Evolutionary conservation across 345 rosid species (phyloP).

Genomic region (Crucihimalaya himalaica): DNA sequence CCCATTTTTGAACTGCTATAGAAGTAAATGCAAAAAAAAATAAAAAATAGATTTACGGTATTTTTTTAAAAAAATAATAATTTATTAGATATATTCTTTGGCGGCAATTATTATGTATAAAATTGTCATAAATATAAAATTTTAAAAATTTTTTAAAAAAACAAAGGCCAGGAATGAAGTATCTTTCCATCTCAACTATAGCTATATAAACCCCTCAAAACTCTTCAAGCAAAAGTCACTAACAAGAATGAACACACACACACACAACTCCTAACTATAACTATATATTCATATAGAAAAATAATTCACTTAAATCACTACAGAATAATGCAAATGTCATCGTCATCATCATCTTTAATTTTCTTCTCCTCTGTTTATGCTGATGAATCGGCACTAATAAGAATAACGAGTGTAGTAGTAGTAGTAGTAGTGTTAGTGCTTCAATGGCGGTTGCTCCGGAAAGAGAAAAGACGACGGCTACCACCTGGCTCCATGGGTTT

Average conservation of each 20-base stretch:
- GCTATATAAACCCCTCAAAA: conserved; percentile 40
- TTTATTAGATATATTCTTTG: conserved; percentile 9
- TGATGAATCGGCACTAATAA: conserved; percentile 23
- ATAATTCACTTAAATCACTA: neutral
- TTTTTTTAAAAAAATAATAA: neutral
- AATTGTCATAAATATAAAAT: neutral
- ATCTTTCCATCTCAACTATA: conserved; percentile 33
- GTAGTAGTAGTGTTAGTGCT: conserved; percentile 33
- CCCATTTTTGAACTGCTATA: neutral
- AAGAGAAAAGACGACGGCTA: conserved; percentile 44
- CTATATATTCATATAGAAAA: neutral
- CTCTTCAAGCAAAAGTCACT: conserved; percentile 23
- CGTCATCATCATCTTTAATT: conserved; percentile 1
- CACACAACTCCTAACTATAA: conserved; percentile 16
- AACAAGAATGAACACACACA: conserved; percentile 19
- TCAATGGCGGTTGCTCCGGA: conserved; percentile 47
- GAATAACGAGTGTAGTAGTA: conserved; percentile 26
- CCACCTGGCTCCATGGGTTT: conserved; percentile 98
- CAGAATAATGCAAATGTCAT: conserved; percentile 43
- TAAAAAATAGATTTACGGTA: neutral
- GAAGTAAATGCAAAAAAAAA: neutral
- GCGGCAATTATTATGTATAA: conserved; percentile 5
- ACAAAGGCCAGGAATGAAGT: conserved; percentile 29
- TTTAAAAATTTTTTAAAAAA: neutral
- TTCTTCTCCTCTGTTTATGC: conserved; percentile 13